These are phyloP conservation scores for Nissolia schottii DNA, from an alignment of 306 rosid genomes.

Conservation along the genomic window DNA sequence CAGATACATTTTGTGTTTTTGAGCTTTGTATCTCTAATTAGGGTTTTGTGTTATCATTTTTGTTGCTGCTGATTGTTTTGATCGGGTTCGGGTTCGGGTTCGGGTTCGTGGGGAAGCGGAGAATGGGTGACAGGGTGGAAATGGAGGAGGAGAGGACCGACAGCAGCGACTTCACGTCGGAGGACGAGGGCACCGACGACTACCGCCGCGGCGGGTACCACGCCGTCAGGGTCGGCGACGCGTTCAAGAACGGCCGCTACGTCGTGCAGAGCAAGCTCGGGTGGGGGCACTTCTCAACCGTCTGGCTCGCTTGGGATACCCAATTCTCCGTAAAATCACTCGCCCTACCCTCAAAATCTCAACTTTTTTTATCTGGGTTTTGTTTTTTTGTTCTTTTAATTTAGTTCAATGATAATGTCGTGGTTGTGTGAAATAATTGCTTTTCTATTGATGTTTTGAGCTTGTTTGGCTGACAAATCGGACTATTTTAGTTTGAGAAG, in stretches of 20 bases:
- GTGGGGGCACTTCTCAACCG: conserved; percentile 99
- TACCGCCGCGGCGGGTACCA: conserved; percentile 97
- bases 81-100: not conserved
- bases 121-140: conserved; percentile 54
- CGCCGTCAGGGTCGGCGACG: conserved; percentile 81
- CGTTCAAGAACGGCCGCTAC: conserved; percentile 67
- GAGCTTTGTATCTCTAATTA: too few species aligned
- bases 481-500: too few species aligned
- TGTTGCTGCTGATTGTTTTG: not conserved
- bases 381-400: not conserved
- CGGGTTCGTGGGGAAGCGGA: not conserved
- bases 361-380: not conserved
- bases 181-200: conserved; percentile 96
- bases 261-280: conserved; percentile 93
- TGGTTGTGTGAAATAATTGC: not conserved
- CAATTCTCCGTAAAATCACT: conserved; percentile 42
- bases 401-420: not conserved
- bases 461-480: not conserved
- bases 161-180: conserved; percentile 93
- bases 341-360: conserved; percentile 14
- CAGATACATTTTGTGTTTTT: too few species aligned
- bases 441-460: not conserved
- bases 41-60: not conserved
- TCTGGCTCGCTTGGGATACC: conserved; percentile 96
- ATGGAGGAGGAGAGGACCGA: conserved; percentile 46